Percentiles rank a stretch among this genome's conserved stretches.
Conservation (phyloP, 495 filamentous ascomycete genomes). For the Thozetella sp. region DNA sequence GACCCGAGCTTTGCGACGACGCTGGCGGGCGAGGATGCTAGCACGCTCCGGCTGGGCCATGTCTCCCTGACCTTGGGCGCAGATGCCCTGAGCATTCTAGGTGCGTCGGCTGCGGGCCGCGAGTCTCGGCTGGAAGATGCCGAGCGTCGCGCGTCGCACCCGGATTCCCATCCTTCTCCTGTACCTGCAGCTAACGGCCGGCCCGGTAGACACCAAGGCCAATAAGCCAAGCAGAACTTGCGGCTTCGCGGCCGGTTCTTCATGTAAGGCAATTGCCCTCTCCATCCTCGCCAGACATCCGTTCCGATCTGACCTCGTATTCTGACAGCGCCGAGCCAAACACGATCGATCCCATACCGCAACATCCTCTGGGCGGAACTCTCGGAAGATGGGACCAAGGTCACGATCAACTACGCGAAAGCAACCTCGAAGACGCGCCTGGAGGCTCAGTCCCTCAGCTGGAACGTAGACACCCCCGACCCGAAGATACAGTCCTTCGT, state of each 20-base stretch:
- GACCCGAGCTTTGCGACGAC: not conserved
- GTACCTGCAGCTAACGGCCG: not conserved
- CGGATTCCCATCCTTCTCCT: not conserved
- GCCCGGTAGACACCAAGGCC: not conserved
- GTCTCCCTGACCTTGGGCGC: not conserved
- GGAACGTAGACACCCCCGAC: slow-evolving; percentile 54
- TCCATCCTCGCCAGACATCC: not conserved
- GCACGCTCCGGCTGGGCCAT: not conserved
- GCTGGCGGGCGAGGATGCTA: not conserved
- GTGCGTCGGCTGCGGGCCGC: no score
- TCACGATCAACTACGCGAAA: slow-evolving; percentile 77
- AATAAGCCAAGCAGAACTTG: not conserved
- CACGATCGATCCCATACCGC: slow-evolving; percentile 66
- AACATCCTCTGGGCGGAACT: slow-evolving; percentile 82
- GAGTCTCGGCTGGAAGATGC: no score
- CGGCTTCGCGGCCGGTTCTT: not conserved
- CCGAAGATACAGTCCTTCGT: slow-evolving; percentile 55
- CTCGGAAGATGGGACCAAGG: slow-evolving; percentile 49
- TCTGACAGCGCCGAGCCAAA: slow-evolving; percentile 7
- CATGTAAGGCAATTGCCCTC: not conserved
- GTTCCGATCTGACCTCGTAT: not conserved
- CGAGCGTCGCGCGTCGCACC: no score
- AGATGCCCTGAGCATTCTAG: not conserved
- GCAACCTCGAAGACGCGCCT: slow-evolving; percentile 54
- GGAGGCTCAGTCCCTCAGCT: slow-evolving; percentile 60